phyloP scores from a whole-genome alignment of 495 filamentous ascomycete species.

The Xylona heveae region DNA sequence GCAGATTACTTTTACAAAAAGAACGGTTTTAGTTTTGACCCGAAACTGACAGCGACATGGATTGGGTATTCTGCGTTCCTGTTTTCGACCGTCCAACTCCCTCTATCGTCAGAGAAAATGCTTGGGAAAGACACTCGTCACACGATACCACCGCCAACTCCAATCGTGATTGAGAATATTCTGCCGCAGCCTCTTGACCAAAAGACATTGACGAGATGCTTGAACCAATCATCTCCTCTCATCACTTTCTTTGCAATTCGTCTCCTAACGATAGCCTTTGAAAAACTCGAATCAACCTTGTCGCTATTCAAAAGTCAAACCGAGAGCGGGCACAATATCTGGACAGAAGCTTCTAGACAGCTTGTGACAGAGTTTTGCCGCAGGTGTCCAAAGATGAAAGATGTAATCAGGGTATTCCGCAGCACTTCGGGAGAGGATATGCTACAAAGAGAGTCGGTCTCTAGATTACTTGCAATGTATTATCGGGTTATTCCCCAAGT shows the following conservation, averaged over 20 bases:
- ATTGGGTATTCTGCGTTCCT: constrained; percentile 79
- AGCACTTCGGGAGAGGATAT: constrained; percentile 41
- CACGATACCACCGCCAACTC: constrained; percentile 47
- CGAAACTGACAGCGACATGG: constrained; percentile 81
- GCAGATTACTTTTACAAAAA: constrained; percentile 66
- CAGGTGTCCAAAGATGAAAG: constrained; percentile 57
- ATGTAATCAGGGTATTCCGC: constrained; percentile 47
- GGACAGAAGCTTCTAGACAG: constrained; percentile 41
- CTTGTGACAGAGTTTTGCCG: constrained; percentile 54
- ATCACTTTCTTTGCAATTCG: constrained; percentile 67
- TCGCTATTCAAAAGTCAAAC: constrained; percentile 28
- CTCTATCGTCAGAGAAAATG: constrained; percentile 39
- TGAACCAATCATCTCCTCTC: constrained; percentile 52
- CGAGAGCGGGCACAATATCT: constrained; percentile 22
- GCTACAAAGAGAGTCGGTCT: constrained; percentile 57
- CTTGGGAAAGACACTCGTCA: too few species aligned
- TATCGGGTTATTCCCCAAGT: constrained; percentile 64
- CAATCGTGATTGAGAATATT: constrained; percentile 61
- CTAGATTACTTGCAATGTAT: constrained; percentile 52
- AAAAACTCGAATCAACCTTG: constrained; percentile 47
- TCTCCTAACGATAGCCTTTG: constrained; percentile 52
- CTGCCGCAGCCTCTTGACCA: constrained; percentile 65
- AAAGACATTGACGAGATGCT: constrained; percentile 51
- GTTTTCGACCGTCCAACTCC: constrained; percentile 52
- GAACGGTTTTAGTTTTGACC: constrained; percentile 66